Base-by-base conservation (phyloP, 176 grass and related monocot genomes). In the Thalia dealbata region DNA sequence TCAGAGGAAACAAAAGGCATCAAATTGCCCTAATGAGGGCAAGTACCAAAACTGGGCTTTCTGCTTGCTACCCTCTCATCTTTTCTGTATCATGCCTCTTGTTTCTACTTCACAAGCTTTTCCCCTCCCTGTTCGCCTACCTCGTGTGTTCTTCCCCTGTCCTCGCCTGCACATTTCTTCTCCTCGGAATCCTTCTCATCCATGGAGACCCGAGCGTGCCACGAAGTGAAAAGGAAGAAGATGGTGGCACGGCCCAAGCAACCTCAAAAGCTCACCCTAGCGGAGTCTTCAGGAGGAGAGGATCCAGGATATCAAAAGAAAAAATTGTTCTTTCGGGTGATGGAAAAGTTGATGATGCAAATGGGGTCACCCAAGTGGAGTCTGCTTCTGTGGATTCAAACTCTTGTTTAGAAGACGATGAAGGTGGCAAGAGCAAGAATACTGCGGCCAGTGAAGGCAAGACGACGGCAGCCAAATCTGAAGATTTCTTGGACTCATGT, bases 171-270 rank as follows among this genome's bases (percentile, higher is more conserved):
- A 89, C 92, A 74, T 71, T 86, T 81, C 67, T 96, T 85, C 86
- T 96, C 75, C 88, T 96, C 46, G 92, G 92, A 76, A 83, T 74
- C 38, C 76, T 96, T 44, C 84, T 96, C 46, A 89, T 86, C 73
- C 88, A 82, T 78, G 86, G 92, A 55, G 86, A 89, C 25, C 70
- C 80, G 0, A 77, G 89, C 44, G 58, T 89, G 55, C 79, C 79
- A 14, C 76, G 90, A 74, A 62, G 79, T 75, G 78, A 86, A 76
- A 70, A 67, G 78, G 60, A 83, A 80, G 60, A 83, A 84, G 50
- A 67, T 72, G 78, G 77, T 3, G 63, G 69, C 74, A 64, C 80
- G 22, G 14, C 59, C 74, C 32, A 38, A 38, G 32, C 32, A 38
- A 38, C 4, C 32, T 38, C 32, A 38, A 38, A 38, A 38, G 4